phyloP scores from a whole-genome alignment of 176 grass and related monocot genomes.

The Avena sativa region DNA sequence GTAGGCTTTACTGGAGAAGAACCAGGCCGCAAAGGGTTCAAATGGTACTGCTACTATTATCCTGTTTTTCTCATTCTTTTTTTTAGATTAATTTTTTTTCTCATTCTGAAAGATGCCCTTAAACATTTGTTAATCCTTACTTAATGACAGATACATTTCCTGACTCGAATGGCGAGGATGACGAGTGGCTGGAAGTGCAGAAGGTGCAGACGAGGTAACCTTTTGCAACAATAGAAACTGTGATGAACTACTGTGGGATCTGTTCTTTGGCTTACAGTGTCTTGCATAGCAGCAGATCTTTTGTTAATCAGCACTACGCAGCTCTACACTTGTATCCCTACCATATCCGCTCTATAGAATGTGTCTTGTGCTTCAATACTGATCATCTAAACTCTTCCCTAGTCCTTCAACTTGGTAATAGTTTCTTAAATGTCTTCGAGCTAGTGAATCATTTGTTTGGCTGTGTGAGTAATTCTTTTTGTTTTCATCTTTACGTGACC shows the following conservation, averaged over 20 bases:
- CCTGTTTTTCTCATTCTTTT: constrained; percentile 6
- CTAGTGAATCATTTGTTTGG: not conserved
- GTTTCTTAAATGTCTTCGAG: not conserved
- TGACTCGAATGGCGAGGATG: constrained; percentile 46
- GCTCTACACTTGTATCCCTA: not conserved
- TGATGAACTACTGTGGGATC: not conserved
- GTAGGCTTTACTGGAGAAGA: constrained; percentile 86
- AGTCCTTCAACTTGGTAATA: not conserved
- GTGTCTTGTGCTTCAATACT: not conserved
- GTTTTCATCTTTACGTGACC: not conserved
- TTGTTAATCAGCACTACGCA: not conserved
- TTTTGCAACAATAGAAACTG: not conserved
- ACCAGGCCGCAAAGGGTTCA: constrained; percentile 48
- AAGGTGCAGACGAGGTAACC: constrained; percentile 59
- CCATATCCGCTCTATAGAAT: not conserved
- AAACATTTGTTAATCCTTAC: constrained; percentile 18
- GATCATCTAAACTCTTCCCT: constrained; percentile 18
- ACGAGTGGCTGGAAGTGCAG: constrained; percentile 71
- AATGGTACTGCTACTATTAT: not conserved
- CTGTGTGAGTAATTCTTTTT: not conserved
- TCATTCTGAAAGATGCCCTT: not conserved
- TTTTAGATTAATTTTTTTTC: not conserved
- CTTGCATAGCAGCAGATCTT: constrained; percentile 17
- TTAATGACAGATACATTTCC: constrained; percentile 43
- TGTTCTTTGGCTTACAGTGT: not conserved